Conservation (phyloP, 2,329 filamentous ascomycete species). For the Colletotrichum limetticola region DNA sequence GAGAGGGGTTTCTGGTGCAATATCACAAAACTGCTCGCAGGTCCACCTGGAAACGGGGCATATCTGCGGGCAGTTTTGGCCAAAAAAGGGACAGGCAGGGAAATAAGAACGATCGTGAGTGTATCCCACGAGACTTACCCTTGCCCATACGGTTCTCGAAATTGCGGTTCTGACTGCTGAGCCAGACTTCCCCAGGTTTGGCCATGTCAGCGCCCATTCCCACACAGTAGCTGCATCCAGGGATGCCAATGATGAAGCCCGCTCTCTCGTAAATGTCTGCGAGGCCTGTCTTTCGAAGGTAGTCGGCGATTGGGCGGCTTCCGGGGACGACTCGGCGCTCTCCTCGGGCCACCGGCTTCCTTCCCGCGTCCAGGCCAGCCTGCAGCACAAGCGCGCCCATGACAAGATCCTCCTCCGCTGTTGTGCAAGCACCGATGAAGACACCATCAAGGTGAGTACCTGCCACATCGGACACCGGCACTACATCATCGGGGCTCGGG, state of each 20-base stretch:
- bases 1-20: not conserved
- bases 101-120: conserved; percentile 34
- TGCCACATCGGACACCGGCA: conserved; percentile 48
- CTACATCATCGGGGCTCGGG: conserved; percentile 55
- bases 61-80: not conserved
- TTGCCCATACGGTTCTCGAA: conserved; percentile 57
- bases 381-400: conserved; percentile 53
- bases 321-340: conserved; percentile 54
- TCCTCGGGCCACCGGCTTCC: conserved; percentile 44
- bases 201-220: conserved; percentile 54
- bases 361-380: conserved; percentile 46
- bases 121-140: conserved; percentile 45
- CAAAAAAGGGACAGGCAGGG: conserved; percentile 36
- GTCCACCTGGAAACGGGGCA: not conserved
- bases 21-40: not conserved
- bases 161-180: conserved; percentile 58
- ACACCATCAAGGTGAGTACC: conserved; percentile 50
- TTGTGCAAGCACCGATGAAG: conserved; percentile 60
- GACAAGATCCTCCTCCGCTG: conserved; percentile 56
- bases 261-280: conserved; percentile 50
- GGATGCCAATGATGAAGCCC: conserved; percentile 53
- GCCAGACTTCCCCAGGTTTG: conserved; percentile 52
- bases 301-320: conserved; percentile 49
- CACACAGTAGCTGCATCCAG: conserved; percentile 57
- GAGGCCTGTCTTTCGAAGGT: conserved; percentile 47